Evolutionary conservation across 208 protist genomes (phyloP), one percentile per base, ranked within the genome.

Genomic region (Dictyostelium gargantuum): DNA sequence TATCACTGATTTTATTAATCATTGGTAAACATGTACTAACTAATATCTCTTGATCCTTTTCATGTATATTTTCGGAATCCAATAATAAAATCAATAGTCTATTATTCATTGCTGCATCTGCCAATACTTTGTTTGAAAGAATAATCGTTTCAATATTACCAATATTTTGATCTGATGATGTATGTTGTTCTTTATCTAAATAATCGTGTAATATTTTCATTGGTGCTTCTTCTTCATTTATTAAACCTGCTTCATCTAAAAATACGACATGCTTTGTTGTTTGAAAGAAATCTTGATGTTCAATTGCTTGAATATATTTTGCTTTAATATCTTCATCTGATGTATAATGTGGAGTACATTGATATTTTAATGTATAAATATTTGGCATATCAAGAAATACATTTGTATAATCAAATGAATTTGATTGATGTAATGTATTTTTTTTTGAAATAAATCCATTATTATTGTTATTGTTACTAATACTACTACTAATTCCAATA

Each of bases 151-250:
- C 42, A 32, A 96, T 80, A n/a, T 94, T 44, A n/a, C 93, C 56
- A 38, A 40, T 50, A n/a, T 58, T 63, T 26, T 86, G 38, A 19
- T 75, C 66, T 3, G 54, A 75, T 58, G 74, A 35, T 15, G n/a
- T 66, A 48, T 89, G 66, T 38, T 52, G 29, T 1, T 66, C 46
- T 32, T 96, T 93, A 61, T 96, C 95, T 10, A 96, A 73, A 46
- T 94, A 84, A 38, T 93, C 96, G 42, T 96, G 95, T 32, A 96
- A 46, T 23, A 96, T 93, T 80, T 96, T 96, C 81, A 96, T 54
- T n/a, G 95, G 52, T 23, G 63, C 26, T 29, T 85, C 70, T 44
- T 91, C 29, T 38, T 94, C 44, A 44, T 93, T 63, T 6, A 95
- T 85, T 46, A 96, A 73, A 56, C 94, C 93, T 19, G 72, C 95